Evolutionary conservation across 2,329 filamentous ascomycete species (phyloP).

Genomic region (Pseudopithomyces maydicus): DNA sequence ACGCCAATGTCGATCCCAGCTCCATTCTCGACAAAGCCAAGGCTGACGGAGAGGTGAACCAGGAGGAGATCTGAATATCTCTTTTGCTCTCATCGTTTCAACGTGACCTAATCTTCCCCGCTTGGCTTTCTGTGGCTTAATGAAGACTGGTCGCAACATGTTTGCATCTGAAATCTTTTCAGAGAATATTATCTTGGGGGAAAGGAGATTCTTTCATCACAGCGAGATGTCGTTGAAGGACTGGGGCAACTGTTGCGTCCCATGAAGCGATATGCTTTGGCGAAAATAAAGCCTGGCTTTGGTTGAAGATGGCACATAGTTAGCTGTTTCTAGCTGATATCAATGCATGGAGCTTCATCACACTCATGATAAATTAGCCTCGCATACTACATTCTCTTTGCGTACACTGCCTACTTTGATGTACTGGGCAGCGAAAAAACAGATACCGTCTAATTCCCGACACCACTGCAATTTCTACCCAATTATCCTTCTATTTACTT

Average conservation of each 20-base stretch:
- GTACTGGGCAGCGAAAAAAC: too few species aligned
- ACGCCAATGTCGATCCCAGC: background rate
- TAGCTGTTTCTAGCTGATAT: background rate
- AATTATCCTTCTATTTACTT: too few species aligned
- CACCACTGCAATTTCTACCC: too few species aligned
- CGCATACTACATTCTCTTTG: too few species aligned
- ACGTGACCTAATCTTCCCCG: background rate
- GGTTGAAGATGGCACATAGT: background rate
- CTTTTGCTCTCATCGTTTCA: background rate
- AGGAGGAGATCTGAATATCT: constrained; percentile 19
- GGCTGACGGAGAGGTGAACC: background rate
- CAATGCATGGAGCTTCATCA: too few species aligned
- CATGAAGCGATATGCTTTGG: background rate
- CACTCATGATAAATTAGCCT: background rate
- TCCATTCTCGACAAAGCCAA: background rate
- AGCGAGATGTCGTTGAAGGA: background rate
- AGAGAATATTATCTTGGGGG: background rate
- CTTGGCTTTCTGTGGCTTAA: background rate
- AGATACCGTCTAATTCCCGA: too few species aligned
- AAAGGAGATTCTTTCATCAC: background rate
- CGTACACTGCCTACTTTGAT: too few species aligned
- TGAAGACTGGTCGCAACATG: background rate
- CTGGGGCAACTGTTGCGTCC: too few species aligned
- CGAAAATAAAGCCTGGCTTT: background rate
- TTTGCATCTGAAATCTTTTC: background rate